phyloP scores from a whole-genome alignment of 352 stramenopile genomes.

The Phytophthora nicotianae region DNA sequence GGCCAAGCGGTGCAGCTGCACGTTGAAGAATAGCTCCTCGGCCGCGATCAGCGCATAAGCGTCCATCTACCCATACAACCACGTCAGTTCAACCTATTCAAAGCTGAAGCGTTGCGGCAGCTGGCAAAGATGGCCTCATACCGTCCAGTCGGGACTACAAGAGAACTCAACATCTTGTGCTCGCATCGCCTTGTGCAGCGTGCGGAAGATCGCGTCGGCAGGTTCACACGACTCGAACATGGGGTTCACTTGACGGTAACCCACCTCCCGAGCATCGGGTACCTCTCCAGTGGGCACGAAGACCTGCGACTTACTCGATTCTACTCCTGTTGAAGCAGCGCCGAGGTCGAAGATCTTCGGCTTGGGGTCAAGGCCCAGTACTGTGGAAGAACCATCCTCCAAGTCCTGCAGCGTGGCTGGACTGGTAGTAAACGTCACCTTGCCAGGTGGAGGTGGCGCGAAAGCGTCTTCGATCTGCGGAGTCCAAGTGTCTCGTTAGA shows the following conservation, averaged over 20 bases:
- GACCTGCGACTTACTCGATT: constrained; percentile 19
- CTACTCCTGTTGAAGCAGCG: constrained; percentile 17
- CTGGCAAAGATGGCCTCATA: constrained; percentile 34
- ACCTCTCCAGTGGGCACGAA: constrained; percentile 55
- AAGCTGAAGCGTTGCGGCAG: constrained; percentile 4
- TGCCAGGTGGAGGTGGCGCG: constrained; percentile 26
- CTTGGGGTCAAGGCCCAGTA: constrained; percentile 26
- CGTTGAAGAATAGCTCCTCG: constrained; percentile 70
- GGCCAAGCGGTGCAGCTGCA: constrained; percentile 60
- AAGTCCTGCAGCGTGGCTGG: constrained; percentile 45
- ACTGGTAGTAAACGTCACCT: constrained; percentile 42
- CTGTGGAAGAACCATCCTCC: constrained; percentile 33
- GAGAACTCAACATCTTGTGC: constrained; percentile 57
- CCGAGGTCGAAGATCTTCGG: constrained; percentile 32
- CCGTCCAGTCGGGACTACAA: constrained; percentile 61
- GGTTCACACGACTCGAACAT: constrained; percentile 73
- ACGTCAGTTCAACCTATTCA: constrained; percentile 3
- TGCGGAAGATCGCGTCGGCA: constrained; percentile 48
- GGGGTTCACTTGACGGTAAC: constrained; percentile 71
- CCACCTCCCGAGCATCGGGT: constrained; percentile 49
- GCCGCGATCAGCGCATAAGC: constrained; percentile 65
- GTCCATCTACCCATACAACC: constrained; percentile 51
- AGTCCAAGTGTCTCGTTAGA: constrained; percentile 12
- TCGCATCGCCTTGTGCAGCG: constrained; percentile 53
- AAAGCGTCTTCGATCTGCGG: constrained; percentile 38